Conservation (phyloP, 1,139 yeast genomes). For the Candida neerlandica region DNA sequence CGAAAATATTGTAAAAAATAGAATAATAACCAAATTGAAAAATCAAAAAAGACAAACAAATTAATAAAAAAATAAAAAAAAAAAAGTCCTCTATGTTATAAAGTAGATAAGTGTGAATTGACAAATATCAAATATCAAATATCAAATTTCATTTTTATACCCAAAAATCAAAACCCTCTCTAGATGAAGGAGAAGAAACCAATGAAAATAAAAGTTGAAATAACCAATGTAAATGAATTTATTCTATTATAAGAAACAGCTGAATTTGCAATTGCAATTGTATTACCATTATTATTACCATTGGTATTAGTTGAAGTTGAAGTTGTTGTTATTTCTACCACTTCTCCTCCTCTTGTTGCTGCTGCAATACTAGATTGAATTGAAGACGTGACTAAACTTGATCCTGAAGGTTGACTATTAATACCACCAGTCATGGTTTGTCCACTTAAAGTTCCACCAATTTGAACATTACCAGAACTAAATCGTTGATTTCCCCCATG, state of each 20-base stretch:
- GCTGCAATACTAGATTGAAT: not conserved
- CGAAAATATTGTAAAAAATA: not conserved
- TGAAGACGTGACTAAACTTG: not conserved
- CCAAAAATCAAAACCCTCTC: not conserved
- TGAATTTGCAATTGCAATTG: constrained; percentile 1
- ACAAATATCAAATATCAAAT: no score
- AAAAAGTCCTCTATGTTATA: no score
- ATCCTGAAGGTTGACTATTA: not conserved
- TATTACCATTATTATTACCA: no score
- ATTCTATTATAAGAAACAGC: not conserved
- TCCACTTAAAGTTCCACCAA: not conserved
- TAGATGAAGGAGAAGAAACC: not conserved
- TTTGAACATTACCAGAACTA: not conserved
- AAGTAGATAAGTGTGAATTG: no score
- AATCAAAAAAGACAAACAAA: no score
- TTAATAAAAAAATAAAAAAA: no score
- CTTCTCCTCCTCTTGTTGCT: not conserved
- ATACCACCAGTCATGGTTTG: not conserved
- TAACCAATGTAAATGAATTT: not conserved
- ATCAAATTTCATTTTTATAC: no score
- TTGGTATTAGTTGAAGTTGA: no score
- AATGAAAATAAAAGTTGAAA: not conserved
- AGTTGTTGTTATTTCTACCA: constrained; percentile 4
- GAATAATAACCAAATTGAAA: not conserved
- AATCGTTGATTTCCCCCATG: not conserved